Conservation (phyloP, 2,329 filamentous ascomycete species). For the Arthroderma sp. region DNA sequence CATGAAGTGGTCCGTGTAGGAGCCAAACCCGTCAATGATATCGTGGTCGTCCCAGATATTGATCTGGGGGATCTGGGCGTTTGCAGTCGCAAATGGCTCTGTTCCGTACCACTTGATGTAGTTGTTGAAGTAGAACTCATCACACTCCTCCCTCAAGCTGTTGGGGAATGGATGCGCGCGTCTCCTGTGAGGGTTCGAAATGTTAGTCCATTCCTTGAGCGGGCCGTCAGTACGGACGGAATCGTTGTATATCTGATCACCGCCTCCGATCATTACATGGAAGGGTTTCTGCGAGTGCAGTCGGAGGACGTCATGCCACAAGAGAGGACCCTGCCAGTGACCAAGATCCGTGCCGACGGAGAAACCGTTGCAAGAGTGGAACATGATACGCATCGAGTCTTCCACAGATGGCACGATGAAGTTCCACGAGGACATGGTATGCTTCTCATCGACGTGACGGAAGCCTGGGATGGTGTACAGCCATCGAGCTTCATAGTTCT, state of each 20-base stretch:
- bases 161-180: slow-evolving; percentile 54
- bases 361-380: slow-evolving; percentile 59
- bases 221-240: slow-evolving; percentile 77
- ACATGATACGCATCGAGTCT: slow-evolving; percentile 59
- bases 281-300: slow-evolving; percentile 49
- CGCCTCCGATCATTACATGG: slow-evolving; percentile 70
- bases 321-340: slow-evolving; percentile 48
- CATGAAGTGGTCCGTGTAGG: slow-evolving; percentile 57
- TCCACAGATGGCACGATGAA: slow-evolving; percentile 48
- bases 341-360: slow-evolving; percentile 54
- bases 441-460: slow-evolving; percentile 46
- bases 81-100: slow-evolving; percentile 47
- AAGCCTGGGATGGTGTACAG: slow-evolving; percentile 62
- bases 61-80: slow-evolving; percentile 51
- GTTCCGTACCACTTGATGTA: slow-evolving; percentile 58
- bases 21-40: slow-evolving; percentile 56
- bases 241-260: slow-evolving; percentile 71
- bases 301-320: slow-evolving; percentile 55
- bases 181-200: slow-evolving; percentile 49
- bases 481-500: slow-evolving; percentile 62
- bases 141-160: slow-evolving; percentile 46
- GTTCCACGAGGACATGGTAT: slow-evolving; percentile 40
- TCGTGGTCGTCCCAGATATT: slow-evolving; percentile 57
- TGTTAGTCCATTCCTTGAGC: slow-evolving; percentile 53
- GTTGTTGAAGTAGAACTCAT: slow-evolving; percentile 51